Conservation (phyloP, 345 rosid genomes). For the Populus davidiana region DNA sequence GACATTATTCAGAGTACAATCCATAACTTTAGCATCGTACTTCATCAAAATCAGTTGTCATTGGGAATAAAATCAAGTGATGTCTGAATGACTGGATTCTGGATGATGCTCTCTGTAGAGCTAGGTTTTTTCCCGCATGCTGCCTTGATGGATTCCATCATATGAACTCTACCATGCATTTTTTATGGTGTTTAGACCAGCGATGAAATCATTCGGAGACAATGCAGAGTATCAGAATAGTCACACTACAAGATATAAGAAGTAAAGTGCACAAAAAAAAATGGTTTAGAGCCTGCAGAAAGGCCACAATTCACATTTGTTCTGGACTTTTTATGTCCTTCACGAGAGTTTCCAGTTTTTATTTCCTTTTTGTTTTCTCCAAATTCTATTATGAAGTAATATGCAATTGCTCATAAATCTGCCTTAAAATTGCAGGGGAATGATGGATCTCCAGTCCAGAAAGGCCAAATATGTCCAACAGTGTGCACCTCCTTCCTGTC, state of each 20-base stretch:
- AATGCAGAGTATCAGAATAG: not conserved
- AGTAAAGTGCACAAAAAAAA: not conserved
- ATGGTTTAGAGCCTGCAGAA: not conserved
- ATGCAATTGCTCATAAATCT: not conserved
- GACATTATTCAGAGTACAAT: constrained; percentile 48
- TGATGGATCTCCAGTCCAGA: constrained; percentile 66
- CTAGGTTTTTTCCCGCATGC: not conserved
- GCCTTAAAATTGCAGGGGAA: constrained; percentile 51
- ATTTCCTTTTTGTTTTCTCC: not conserved
- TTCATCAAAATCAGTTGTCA: not conserved
- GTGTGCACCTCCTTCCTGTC: constrained; percentile 63
- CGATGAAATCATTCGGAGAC: not conserved
- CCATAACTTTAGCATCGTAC: not conserved
- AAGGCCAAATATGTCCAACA: constrained; percentile 57
- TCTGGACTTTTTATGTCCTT: not conserved
- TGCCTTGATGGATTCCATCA: not conserved
- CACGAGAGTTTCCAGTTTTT: not conserved
- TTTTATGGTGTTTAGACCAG: not conserved
- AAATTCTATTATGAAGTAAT: not conserved
- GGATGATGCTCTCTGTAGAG: not conserved
- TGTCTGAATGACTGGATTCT: not conserved
- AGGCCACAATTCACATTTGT: not conserved
- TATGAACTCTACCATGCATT: not conserved
- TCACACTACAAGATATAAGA: not conserved
- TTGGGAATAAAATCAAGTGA: not conserved